Evolutionary conservation across 805 yeast species (phyloP), one percentile per base, ranked within the genome.

Genomic region (Kodamaea hsintzibuensis): DNA sequence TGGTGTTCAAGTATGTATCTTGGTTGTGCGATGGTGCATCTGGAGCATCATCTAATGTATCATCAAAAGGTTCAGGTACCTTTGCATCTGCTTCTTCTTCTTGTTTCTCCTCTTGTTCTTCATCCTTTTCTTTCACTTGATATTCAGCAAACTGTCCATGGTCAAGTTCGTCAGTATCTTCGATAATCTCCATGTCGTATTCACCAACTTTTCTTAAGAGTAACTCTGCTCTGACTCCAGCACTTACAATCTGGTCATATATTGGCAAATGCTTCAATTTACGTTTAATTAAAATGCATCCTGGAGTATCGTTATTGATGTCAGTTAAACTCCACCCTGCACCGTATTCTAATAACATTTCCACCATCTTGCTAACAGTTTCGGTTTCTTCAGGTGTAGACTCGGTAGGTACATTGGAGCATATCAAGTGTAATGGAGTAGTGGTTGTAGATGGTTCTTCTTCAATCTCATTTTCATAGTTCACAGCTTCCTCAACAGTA

Each of bases 251-350:
- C 19, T 71, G 71, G 5, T 74, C 66, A 66, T 82, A 81, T n/a
- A 76, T 71, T 2, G 63, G 60, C 1, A 75, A 59, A 1, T 63
- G 69, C 62, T 62, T 67, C 61, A 74, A 65, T 1, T 79, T 80
- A 49, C 88, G 73, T 47, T 83, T 80, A 38, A 79, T 69, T 19
- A 92, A 75, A 7, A 91, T 79, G 68, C 96, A 92, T 1, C 96
- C 98, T 0, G 97, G 91, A 0, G 97, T 89, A 57, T 85, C 85
- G 59, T 83, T 78, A 51, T 85, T 81, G 55, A 76, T 80, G 66
- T 91, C 96, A 2, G 84, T 74, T 60, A 89, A 77, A 68, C 88
- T 86, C 98, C 98, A 92, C 8, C 96, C 96, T 0, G 96, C 97
- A 27, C 98, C 98, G 66, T 84, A 87, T 63, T 89, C 84, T 59